Evolutionary conservation across 306 rosid genomes (phyloP).

Genomic region (Luffa acutangula): DNA sequence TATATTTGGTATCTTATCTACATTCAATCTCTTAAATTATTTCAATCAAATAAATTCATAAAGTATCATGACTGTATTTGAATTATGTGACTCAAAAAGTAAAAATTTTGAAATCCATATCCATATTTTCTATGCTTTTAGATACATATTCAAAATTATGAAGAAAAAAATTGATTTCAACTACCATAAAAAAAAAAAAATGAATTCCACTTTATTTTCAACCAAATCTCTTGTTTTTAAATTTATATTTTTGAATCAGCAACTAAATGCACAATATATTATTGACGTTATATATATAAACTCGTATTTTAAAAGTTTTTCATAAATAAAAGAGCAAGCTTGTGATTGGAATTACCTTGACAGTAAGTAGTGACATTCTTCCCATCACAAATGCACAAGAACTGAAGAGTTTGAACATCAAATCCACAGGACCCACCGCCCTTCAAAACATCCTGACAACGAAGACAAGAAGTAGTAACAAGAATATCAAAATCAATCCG

Average conservation of each 20-base stretch:
- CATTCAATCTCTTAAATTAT: background rate
- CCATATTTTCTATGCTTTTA: background rate
- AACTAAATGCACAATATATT: too few species aligned
- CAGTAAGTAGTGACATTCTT: constrained; percentile 77
- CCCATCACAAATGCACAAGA: constrained; percentile 58
- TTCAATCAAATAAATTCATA: background rate
- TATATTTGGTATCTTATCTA: background rate
- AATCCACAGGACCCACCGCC: constrained; percentile 91
- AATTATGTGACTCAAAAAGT: too few species aligned
- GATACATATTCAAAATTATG: background rate
- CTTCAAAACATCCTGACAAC: constrained; percentile 61
- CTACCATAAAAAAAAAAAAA: too few species aligned
- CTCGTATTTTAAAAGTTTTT: too few species aligned
- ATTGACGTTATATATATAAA: too few species aligned
- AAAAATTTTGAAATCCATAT: too few species aligned
- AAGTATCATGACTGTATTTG: background rate
- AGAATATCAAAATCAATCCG: constrained; percentile 75
- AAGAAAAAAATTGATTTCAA: too few species aligned
- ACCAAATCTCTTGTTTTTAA: too few species aligned
- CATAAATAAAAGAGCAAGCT: too few species aligned
- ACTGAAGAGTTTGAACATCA: constrained; percentile 33
- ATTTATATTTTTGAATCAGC: too few species aligned
- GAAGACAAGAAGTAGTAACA: constrained; percentile 68
- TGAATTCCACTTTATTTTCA: too few species aligned
- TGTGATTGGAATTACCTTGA: constrained; percentile 30